Evolutionary conservation across 1,284 basidiomycete species (phyloP).

Genomic region (Athelia sp.): DNA sequence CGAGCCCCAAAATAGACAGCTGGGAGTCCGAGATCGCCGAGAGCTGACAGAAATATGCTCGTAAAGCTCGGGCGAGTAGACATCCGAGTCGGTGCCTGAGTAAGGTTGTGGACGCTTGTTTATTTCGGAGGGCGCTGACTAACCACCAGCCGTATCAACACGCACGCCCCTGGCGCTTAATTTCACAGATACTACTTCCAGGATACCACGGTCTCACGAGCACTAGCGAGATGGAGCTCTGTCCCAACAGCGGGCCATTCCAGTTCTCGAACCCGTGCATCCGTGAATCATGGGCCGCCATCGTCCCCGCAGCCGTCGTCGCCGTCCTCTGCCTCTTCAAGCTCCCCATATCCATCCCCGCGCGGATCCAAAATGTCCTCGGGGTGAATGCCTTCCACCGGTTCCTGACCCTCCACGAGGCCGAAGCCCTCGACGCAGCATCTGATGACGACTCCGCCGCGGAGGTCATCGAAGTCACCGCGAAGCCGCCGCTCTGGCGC

Average conservation of each 20-base stretch:
- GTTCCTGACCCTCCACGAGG: constrained; percentile 53
- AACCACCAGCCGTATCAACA: no score
- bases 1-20: no score
- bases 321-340: constrained; percentile 34
- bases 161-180: no score
- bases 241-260: background rate
- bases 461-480: constrained; percentile 19
- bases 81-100: no score
- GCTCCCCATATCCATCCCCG: constrained; percentile 22
- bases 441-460: constrained; percentile 17
- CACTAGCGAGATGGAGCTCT: background rate
- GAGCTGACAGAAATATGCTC: no score
- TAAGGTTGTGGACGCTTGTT: no score
- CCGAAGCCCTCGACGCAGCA: constrained; percentile 41
- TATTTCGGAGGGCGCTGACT: no score
- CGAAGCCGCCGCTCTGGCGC: constrained; percentile 44
- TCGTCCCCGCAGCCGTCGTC: constrained; percentile 47
- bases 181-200: no score
- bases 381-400: constrained; percentile 32
- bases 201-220: no score
- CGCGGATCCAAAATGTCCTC: constrained; percentile 18
- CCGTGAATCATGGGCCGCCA: constrained; percentile 50
- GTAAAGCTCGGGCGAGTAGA: no score
- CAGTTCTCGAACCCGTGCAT: constrained; percentile 50
- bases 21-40: no score